phyloP scores from a whole-genome alignment of 306 rosid species.

The Alnus glutinosa region DNA sequence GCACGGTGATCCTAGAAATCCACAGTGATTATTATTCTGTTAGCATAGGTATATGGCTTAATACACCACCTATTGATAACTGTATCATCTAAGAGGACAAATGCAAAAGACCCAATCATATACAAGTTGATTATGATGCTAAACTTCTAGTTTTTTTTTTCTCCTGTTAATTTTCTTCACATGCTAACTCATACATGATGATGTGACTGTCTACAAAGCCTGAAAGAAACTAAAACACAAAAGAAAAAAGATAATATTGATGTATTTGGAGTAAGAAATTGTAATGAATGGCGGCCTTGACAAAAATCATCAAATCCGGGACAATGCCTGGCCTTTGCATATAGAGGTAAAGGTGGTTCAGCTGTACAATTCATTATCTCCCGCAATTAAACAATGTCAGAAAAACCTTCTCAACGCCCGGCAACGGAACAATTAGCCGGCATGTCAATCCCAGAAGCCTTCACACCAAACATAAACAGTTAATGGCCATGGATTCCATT shows the following conservation, averaged over 20 bases:
- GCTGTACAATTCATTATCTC: constrained; percentile 33
- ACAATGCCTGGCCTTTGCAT: constrained; percentile 20
- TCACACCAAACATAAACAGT: constrained; percentile 16
- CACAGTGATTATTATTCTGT: neutral
- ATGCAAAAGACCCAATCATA: neutral
- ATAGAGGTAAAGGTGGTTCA: constrained; percentile 23
- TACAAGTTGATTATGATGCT: neutral
- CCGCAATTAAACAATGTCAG: constrained; percentile 23
- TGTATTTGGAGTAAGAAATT: neutral
- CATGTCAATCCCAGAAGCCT: constrained; percentile 27
- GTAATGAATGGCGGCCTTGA: neutral
- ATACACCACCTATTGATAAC: neutral
- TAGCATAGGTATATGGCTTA: neutral
- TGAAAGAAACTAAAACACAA: neutral
- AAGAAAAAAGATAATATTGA: neutral
- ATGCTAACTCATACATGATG: no score
- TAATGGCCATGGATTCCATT: constrained; percentile 23
- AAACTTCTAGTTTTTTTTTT: neutral
- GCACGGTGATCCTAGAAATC: neutral
- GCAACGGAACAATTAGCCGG: constrained; percentile 21
- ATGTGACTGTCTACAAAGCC: neutral
- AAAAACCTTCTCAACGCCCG: constrained; percentile 18
- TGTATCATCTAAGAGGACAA: neutral
- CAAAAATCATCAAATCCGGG: neutral
- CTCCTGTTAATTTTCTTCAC: neutral